phyloP scores from a whole-genome alignment of 1,139 yeast species.

The Yamadazyma aaseri region DNA sequence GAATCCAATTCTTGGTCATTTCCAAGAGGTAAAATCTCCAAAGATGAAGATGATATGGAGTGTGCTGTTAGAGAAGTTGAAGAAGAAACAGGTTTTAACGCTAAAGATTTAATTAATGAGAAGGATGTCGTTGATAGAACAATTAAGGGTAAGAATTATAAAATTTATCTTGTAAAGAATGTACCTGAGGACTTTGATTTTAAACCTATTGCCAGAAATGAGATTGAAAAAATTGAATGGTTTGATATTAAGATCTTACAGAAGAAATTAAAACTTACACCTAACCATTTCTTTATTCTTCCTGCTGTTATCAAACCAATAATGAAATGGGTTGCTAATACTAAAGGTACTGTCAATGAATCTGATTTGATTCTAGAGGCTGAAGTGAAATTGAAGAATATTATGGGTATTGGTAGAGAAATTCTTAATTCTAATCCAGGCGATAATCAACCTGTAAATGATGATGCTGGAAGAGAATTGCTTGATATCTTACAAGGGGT shows the following conservation, averaged over 20 bases:
- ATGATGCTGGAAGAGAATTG: conserved; percentile 76
- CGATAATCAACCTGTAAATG: conserved; percentile 19
- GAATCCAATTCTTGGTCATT: conserved; percentile 91
- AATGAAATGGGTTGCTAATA: conserved; percentile 52
- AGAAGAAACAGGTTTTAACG: conserved; percentile 96
- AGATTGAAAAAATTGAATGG: conserved; percentile 62
- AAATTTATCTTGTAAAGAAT: conserved; percentile 73
- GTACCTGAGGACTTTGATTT: conserved; percentile 77
- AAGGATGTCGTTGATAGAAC: conserved; percentile 80
- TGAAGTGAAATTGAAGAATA: conserved; percentile 59
- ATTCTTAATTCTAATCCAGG: conserved; percentile 12
- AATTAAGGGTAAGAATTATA: conserved; percentile 78
- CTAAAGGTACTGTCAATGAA: conserved; percentile 53
- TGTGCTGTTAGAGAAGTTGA: conserved; percentile 94
- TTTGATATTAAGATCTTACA: conserved; percentile 37
- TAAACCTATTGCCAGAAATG: conserved; percentile 82
- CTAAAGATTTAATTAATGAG: conserved; percentile 62
- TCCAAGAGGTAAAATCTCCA: conserved; percentile 95
- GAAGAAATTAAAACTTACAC: conserved; percentile 38
- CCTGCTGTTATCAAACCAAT: conserved; percentile 63
- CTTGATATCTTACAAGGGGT: conserved; percentile 61
- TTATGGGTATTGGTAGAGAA: conserved; percentile 52
- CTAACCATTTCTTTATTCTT: conserved; percentile 55
- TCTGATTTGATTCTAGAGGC: conserved; percentile 56
- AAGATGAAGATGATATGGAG: conserved; percentile 84